Evolutionary conservation across 441 rosid genomes (phyloP), one percentile per base, ranked within the genome.

Genomic region (Isatis lusitanica): DNA sequence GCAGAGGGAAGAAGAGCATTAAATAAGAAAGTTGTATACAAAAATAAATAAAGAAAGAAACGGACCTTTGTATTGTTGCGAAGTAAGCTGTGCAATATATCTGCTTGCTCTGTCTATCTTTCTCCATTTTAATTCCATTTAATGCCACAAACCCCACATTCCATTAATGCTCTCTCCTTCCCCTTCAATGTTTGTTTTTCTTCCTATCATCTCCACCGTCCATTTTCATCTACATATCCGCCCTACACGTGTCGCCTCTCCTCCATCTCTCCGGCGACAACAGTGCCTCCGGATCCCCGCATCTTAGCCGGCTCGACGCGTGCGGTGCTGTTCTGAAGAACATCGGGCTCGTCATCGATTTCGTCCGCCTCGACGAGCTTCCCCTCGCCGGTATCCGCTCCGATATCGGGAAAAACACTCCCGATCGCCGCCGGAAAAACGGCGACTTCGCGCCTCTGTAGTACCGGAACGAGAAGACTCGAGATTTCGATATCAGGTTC

Each of bases 261-360:
- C 79, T 87, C 46, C 85, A 90, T 74, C 98, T 85, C 81, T 94
- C 97, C 87, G 98, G 98, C 47, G 98, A 94, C 2, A 94, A 63
- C 39, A 94, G 62, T 47, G 98, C 98, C 84, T 94, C 98, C 7
- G 98, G 98, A 82, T 94, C 96, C 59, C 98, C 98, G 66, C 98
- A 94, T 79, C 98, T 76, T n/a, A 91, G 71, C 78, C 98, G 72
- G 78, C 98, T 94, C 44, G 97, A 90, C 68, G 96, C 84, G 79
- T 86, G 90, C 24, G 84, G 80, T 30, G 85, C 81, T 44, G 82
- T 82, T 63, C 92, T 70, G 13, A 71, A 63, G 63, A 87, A 89
- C 93, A 86, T 85, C 18, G 96, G 98, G 30, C 98, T 93, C 76
- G 88, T 82, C 91, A 90, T 83, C 3, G 96, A 88, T 77, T 91